Base-by-base conservation (phyloP, 768 basidiomycete species). In the Gymnopilus dilepis region DNA sequence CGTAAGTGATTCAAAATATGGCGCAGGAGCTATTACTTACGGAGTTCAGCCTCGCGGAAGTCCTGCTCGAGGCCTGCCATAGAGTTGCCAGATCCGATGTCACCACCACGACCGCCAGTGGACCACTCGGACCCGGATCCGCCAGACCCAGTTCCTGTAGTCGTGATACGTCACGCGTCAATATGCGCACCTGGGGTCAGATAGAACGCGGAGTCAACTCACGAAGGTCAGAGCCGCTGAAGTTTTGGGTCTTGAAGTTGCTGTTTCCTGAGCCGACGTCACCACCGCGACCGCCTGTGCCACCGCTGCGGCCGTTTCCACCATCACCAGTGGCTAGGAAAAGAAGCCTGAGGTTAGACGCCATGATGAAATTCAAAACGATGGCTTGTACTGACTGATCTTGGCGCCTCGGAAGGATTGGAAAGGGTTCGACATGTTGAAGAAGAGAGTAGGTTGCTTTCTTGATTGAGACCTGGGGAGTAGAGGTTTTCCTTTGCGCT, bases 211-310 rank as follows among this genome's bases (percentile, higher is more conserved):
- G 19, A 51, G 7, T 6, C 5, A 6, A 15, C 50, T 33, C 33
- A 51, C 50, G 31, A 8, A 51, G 15, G 6, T 51, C 50, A 17
- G 50, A 30, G 12, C 43, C 43, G 19, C 50, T 33, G 50, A 51
- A 51, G 21, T 51, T 34, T 17, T 51, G 50, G 30, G 17, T 34
- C 30, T 51, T 51, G 50, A 51, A 51, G 50, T 51, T 51, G 30
- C 50, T 51, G 17, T 33, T 51, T 33, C 50, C 50, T 2, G 33
- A 30, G 3, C 50, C 50, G 15, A 51, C 33, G 15, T 51, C 50
- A 17, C 50, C 50, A 33, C 30, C 50, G 6, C 33, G 50, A 12
- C 50, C 50, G 9, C 50, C 50, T 2, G 28, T 51, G 28, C 50
- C 50, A n/a, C 50, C 50, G 13, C 17, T 31, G 3, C 33, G 30